Evolutionary conservation across 2,329 filamentous ascomycete genomes (phyloP).

Genomic region (Talaromyces atroroseus): DNA sequence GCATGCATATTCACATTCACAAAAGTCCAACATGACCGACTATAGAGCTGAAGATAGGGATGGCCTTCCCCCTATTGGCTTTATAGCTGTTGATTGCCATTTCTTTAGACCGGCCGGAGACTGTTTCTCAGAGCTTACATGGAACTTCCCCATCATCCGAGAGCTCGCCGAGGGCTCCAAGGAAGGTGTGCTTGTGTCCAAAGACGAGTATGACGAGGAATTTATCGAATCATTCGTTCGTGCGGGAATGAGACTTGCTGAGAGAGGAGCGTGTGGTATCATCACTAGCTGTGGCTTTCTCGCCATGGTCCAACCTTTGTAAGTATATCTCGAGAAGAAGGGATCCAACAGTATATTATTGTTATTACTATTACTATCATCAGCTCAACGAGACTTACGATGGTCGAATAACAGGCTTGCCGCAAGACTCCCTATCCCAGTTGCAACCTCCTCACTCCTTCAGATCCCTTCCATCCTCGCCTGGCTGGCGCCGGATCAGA

Average conservation of each 20-base stretch:
- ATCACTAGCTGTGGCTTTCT: conserved; percentile 40
- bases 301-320: conserved; percentile 32
- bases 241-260: conserved; percentile 28
- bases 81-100: conserved; percentile 32
- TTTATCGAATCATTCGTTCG: conserved; percentile 33
- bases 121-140: conserved; percentile 31
- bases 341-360: no score
- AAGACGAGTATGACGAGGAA: conserved; percentile 24
- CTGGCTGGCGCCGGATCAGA: conserved; percentile 19
- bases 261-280: conserved; percentile 32
- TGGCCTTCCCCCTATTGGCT: conserved; percentile 15
- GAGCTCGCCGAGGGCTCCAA: conserved; percentile 28
- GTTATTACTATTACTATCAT: no score
- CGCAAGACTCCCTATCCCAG: conserved; percentile 29
- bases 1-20: no score
- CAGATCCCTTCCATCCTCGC: conserved; percentile 30
- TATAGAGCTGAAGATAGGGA: conserved; percentile 5
- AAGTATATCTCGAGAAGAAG: no score
- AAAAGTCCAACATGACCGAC: neutral
- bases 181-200: conserved; percentile 27
- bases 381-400: neutral
- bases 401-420: conserved; percentile 22
- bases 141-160: conserved; percentile 35
- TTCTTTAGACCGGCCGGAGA: conserved; percentile 34
- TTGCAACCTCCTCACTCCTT: conserved; percentile 33